Base-by-base conservation (phyloP, 2,329 filamentous ascomycete genomes). In the Alternaria sp. region DNA sequence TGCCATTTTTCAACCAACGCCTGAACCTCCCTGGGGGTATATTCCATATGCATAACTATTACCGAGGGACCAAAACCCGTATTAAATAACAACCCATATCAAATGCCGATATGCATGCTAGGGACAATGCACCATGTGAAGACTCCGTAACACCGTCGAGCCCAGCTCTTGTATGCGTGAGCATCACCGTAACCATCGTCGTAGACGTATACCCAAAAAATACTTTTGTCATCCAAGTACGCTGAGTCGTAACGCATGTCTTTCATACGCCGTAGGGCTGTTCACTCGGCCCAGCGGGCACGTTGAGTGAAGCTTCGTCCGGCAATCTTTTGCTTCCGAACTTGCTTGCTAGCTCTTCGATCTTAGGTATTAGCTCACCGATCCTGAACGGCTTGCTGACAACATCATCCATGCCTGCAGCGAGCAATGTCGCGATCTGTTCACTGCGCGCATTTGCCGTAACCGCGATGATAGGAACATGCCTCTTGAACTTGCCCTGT, bases 361-460 rank as follows among this genome's bases (percentile, higher is more conserved):
- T 84, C 71, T 84, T 85, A 2, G 83, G 82, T 18, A 84, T 75
- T 27, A 85, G 68, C 43, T 85, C 83, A 4, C 78, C 77, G 32
- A 84, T 84, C n/a, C 82, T 74, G 64, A 85, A 85, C 0, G 83
- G 83, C 63, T 85, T 85, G 28, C 75, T 79, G 4, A 85, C 82
- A 3, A 85, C 83, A 65, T 84, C 82, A 61, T 85, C 82, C 79
- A 80, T 80, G 27, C 79, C 79, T 1, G 73, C 79, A 5, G 65
- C 74, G 0, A 79, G 60, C 25, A 80, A 64, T 5, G 78, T 77
- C 3, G 74, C 71, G 46, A 81, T 80, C 65, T 81, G 79, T 62
- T 80, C 79, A 32, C 71, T 73, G 3, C 79, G 56, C 30, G 79
- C 79, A 54, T 81, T 81, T 9, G 79, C 79, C 11, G 79, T 81